Evolutionary conservation across 441 rosid genomes (phyloP).

Genomic region (Euphorbia celastroides): DNA sequence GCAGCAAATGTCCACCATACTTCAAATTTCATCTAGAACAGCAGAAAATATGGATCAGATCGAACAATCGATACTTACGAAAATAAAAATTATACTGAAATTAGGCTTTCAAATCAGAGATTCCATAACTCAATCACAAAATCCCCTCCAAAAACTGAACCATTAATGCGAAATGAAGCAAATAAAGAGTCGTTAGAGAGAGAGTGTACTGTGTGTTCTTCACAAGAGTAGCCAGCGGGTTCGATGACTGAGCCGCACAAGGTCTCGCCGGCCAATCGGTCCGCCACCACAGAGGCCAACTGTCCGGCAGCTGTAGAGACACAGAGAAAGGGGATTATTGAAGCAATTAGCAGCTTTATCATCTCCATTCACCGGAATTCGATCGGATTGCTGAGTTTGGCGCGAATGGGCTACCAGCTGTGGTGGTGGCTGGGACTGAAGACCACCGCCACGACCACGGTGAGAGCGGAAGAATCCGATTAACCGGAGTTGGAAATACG

Average conservation of each 20-base stretch:
- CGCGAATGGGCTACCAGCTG: background rate
- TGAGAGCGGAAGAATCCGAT: background rate
- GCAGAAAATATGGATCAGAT: background rate
- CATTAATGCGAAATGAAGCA: background rate
- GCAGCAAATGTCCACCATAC: background rate
- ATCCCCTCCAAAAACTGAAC: background rate
- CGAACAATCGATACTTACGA: background rate
- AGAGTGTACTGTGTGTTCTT: conserved; percentile 59
- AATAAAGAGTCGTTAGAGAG: conserved; percentile 4
- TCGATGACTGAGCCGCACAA: conserved; percentile 55
- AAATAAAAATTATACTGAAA: background rate
- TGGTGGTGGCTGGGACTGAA: background rate
- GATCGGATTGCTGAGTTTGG: background rate
- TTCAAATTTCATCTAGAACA: background rate
- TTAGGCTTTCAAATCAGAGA: background rate
- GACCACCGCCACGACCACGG: background rate
- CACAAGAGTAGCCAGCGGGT: conserved; percentile 72
- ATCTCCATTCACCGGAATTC: background rate
- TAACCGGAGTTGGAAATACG: background rate
- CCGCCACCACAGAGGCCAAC: conserved; percentile 13
- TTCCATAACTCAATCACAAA: background rate
- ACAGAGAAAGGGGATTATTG: conserved; percentile 12
- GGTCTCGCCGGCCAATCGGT: conserved; percentile 31
- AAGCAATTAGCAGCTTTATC: background rate
- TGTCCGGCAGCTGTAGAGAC: conserved; percentile 11